Conservation (phyloP, 441 rosid genomes). For the Gossypium trilobum region DNA sequence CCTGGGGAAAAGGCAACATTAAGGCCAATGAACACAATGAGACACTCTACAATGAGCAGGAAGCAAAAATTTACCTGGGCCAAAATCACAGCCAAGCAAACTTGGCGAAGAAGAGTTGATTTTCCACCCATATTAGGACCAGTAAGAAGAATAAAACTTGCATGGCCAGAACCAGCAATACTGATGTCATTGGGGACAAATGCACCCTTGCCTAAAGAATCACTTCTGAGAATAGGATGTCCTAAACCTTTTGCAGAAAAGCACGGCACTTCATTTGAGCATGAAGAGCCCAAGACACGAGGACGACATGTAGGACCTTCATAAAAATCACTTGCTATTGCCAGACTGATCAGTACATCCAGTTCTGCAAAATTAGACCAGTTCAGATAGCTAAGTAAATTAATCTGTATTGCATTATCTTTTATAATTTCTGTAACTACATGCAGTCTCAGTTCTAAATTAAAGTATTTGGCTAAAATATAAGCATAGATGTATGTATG, state of each 20-base stretch:
- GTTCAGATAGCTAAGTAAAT: conserved; percentile 14
- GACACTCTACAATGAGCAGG: conserved; percentile 12
- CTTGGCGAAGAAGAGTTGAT: conserved; percentile 98
- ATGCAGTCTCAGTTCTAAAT: neutral
- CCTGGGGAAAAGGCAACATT: conserved; percentile 31
- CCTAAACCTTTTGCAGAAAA: conserved; percentile 75
- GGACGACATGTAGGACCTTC: conserved; percentile 85
- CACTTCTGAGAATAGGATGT: conserved; percentile 84
- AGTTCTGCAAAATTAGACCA: conserved; percentile 51
- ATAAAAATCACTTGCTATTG: conserved; percentile 75
- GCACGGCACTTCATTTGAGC: conserved; percentile 42
- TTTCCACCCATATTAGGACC: conserved; percentile 99
- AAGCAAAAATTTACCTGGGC: conserved; percentile 59
- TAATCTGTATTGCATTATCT: neutral
- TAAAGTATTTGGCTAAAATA: neutral
- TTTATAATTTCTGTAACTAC: neutral
- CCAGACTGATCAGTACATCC: conserved; percentile 83
- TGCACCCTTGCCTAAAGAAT: conserved; percentile 75
- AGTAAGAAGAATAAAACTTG: conserved; percentile 86
- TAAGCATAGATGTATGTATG: neutral
- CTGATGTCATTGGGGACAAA: conserved; percentile 81
- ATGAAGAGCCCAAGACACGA: conserved; percentile 35
- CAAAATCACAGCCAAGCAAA: conserved; percentile 82
- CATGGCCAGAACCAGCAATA: conserved; percentile 56
- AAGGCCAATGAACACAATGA: conserved; percentile 13